A percentile compares a stretch with the other conserved stretches of the same genome.
Evolutionary conservation across 257 asterid species (phyloP).

Genomic region (Scutellaria galericulata): DNA sequence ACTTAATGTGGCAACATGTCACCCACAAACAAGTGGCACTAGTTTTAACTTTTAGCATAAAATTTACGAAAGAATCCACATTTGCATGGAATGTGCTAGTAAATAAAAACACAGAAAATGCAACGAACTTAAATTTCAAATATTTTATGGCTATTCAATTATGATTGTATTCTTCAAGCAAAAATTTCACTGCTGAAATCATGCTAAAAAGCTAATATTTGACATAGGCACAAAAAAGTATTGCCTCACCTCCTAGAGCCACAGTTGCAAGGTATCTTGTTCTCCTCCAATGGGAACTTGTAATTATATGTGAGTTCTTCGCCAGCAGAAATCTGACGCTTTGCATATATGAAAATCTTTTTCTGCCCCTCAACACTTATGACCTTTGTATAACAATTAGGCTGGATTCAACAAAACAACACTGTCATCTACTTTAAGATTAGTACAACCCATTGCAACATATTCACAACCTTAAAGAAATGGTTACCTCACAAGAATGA

Average conservation of each 20-base stretch:
- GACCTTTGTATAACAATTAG: conserved; percentile 98
- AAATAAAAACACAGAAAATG: conserved; percentile 1
- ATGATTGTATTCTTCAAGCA: conserved; percentile 3
- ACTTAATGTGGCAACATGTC: conserved; percentile 28
- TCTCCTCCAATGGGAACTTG: conserved; percentile 97
- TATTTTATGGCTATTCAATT: not conserved
- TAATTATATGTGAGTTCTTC: conserved; percentile 96
- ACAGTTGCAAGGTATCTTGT: conserved; percentile 96
- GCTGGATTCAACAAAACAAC: conserved; percentile 58
- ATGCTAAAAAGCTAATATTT: conserved; percentile 13
- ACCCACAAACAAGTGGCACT: not conserved
- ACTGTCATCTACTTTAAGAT: conserved; percentile 35
- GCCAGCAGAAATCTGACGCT: conserved; percentile 91
- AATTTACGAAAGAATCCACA: not conserved
- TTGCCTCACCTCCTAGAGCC: conserved; percentile 80
- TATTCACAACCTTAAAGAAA: conserved; percentile 20
- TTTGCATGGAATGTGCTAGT: not conserved
- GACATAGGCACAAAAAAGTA: not conserved
- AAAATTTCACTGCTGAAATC: conserved; percentile 4
- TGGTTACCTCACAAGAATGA: conserved; percentile 97
- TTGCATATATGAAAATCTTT: conserved; percentile 94
- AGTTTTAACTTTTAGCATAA: not conserved
- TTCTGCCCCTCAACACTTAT: conserved; percentile 96
- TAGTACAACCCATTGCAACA: conserved; percentile 27
- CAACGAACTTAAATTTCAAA: not conserved